These are phyloP conservation scores for Pseudogymnoascus sp. DNA, from an alignment of 2,329 filamentous ascomycete genomes.

Conservation along the genomic window DNA sequence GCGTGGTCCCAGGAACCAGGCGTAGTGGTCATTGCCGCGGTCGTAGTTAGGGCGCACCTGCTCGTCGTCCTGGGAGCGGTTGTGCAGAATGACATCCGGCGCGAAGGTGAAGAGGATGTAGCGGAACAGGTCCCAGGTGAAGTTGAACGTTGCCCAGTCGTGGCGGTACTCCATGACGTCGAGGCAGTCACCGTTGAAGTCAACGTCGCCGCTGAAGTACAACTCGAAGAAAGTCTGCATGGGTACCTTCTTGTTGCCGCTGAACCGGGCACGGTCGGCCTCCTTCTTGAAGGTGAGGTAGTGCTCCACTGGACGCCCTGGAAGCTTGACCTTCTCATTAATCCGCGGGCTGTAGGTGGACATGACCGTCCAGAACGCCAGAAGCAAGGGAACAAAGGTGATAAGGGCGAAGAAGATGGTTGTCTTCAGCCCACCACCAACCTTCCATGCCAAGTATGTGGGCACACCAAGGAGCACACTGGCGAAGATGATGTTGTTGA, in stretches of 20 bases:
- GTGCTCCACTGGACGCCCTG: conserved; percentile 22
- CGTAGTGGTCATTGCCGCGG: conserved; percentile 28
- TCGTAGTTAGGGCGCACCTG: conserved; percentile 30
- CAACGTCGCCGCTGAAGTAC: conserved; percentile 27
- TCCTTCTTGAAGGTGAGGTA: conserved; percentile 26
- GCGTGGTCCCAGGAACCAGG: conserved; percentile 30
- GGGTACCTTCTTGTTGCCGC: conserved; percentile 24
- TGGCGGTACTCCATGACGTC: conserved; percentile 30
- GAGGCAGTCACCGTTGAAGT: conserved; percentile 30
- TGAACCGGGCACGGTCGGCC: conserved; percentile 20
- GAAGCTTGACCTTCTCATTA: conserved; percentile 24
- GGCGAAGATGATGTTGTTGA: conserved; percentile 21
- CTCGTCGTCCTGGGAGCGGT: conserved; percentile 27
- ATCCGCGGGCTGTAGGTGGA: conserved; percentile 21
- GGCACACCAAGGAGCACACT: conserved; percentile 20
- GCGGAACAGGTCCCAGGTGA: conserved; percentile 27
- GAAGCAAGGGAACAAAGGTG: conserved; percentile 18
- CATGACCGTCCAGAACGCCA: conserved; percentile 21
- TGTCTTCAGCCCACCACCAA: conserved; percentile 19
- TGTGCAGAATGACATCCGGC: conserved; percentile 25
- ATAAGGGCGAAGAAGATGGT: conserved; percentile 17
- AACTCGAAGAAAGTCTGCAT: conserved; percentile 26
- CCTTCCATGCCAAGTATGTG: conserved; percentile 15
- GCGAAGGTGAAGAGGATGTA: conserved; percentile 27
- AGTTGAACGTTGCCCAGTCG: conserved; percentile 29